Base-by-base conservation (phyloP, 1,139 yeast species). In the Candida tropicalis region DNA sequence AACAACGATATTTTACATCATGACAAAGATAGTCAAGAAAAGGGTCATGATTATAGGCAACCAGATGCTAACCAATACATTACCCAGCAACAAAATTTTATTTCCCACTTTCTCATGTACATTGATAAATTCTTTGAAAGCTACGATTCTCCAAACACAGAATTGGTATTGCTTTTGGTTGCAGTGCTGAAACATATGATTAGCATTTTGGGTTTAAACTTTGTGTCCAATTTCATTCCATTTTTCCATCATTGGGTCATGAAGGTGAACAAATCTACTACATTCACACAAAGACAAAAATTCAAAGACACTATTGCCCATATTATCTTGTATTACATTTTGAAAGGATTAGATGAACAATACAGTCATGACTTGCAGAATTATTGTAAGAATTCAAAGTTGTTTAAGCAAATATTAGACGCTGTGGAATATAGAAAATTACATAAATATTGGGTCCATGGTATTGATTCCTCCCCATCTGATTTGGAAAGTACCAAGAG, bases 241-340 rank as follows among this genome's bases (percentile, higher is more conserved):
- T 75, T 69, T 52, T 73, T 75, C 52, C 68, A 66, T 49, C 70
- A 70, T 47, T 77, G 82, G 81, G 64, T 66, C 38, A 46, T 67
- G 35, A 56, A 61, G 11, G 44, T 52, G 16, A 47, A 48, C 15
- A 42, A 45, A 4, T 33, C 47, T 10, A 45, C 48, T 12, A 54
- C 52, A 22, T 50, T 54, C 27, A 42, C 51, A 13, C 55, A 52
- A 27, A 32, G 45, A n/a, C 44, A 45, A 16, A 49, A 40, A 32
- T 49, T 62, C 11, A 63, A 58, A 40, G 77, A 73, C 39, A 63
- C 76, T 3, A 54, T 70, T 42, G 75, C 72, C 3, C 66, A 69
- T 47, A 49, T 58, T 6, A 41, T 67, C 15, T 56, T 72, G 53
- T 53, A 60, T 42, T 52, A 60, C 31, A 51, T 60, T 29, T 47